A percentile compares a stretch with the other conserved stretches of the same genome.
These are phyloP conservation scores for Saturnispora kantuleensis DNA, from an alignment of 805 yeast genomes.

Conservation along the genomic window DNA sequence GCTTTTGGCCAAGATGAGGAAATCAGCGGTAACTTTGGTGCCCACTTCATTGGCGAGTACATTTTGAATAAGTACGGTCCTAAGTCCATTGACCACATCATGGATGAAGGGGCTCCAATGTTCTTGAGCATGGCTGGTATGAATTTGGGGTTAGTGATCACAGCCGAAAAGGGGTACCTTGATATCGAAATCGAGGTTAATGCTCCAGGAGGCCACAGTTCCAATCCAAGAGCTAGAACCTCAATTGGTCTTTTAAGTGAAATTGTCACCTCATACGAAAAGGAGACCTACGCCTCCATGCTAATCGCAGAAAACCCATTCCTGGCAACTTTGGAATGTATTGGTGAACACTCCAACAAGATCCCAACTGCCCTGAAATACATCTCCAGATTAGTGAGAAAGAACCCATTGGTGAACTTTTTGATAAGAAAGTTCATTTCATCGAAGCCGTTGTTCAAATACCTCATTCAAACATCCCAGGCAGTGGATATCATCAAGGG, in stretches of 20 bases:
- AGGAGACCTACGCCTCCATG: constrained; percentile 38
- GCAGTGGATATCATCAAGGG: constrained; percentile 60
- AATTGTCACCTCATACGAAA: constrained; percentile 45
- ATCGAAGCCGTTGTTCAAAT: constrained; percentile 27
- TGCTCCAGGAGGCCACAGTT: constrained; percentile 53
- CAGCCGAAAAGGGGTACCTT: constrained; percentile 35
- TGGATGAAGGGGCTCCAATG: constrained; percentile 43
- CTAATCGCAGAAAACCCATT: constrained; percentile 51
- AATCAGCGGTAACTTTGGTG: constrained; percentile 53
- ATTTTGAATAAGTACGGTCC: constrained; percentile 48
- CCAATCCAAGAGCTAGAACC: constrained; percentile 59
- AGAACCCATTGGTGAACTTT: constrained; percentile 20
- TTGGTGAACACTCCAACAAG: constrained; percentile 38
- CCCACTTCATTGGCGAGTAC: constrained; percentile 36
- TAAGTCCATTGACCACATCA: constrained; percentile 47
- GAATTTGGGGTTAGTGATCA: constrained; percentile 33
- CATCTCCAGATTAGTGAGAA: constrained; percentile 30
- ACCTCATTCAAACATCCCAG: constrained; percentile 50
- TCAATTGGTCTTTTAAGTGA: constrained; percentile 64
- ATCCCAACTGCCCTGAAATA: constrained; percentile 7
- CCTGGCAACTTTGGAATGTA: constrained; percentile 46
- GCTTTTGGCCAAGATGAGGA: constrained; percentile 81
- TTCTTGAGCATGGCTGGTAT: constrained; percentile 26
- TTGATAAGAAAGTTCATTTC: constrained; percentile 29
- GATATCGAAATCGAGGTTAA: constrained; percentile 39